phyloP scores from a whole-genome alignment of 495 filamentous ascomycete species.

The Tuber umbilicatum region DNA sequence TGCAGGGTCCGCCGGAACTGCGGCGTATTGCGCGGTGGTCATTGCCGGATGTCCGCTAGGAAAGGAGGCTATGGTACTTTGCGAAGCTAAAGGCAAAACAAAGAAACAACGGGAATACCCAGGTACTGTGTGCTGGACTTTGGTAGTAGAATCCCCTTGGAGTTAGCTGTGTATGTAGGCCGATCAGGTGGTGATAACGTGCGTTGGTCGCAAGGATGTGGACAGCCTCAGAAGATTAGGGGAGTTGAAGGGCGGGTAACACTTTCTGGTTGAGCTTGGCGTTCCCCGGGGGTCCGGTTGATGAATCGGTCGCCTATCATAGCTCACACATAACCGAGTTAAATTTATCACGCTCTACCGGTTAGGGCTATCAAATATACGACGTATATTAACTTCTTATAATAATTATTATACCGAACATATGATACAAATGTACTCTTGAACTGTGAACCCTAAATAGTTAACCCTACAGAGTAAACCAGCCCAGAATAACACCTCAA shows the following conservation, averaged over 20 bases:
- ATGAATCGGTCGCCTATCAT: too few species aligned
- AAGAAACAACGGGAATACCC: background rate
- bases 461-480: too few species aligned
- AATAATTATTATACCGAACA: too few species aligned
- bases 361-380: too few species aligned
- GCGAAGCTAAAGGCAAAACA: background rate
- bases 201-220: background rate
- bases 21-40: slow-evolving; percentile 14
- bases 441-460: too few species aligned
- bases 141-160: background rate
- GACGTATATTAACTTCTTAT: too few species aligned
- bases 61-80: background rate
- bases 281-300: background rate
- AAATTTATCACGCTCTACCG: too few species aligned
- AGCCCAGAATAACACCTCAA: too few species aligned
- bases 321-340: too few species aligned
- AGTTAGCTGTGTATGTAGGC: background rate
- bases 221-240: background rate
- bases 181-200: background rate
- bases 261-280: background rate
- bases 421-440: too few species aligned
- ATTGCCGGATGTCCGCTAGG: background rate
- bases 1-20: slow-evolving; percentile 14
- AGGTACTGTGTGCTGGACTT: background rate
- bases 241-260: slow-evolving; percentile 1